phyloP scores from a whole-genome alignment of 768 basidiomycete species.

The Lentinula lateritia region DNA sequence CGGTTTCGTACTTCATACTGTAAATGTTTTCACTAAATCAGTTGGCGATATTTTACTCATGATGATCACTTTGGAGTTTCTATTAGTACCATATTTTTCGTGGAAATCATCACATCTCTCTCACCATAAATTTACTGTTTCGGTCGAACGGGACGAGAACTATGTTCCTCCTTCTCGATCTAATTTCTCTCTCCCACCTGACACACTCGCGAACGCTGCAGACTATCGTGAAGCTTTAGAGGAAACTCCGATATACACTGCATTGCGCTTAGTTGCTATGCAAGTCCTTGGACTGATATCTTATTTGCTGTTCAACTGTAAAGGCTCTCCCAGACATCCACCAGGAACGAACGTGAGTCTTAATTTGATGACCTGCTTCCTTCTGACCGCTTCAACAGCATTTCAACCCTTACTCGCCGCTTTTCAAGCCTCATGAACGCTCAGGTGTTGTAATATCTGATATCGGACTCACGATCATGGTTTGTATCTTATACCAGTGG shows the following conservation, averaged over 20 bases:
- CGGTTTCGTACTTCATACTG: constrained; percentile 44
- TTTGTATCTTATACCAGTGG: constrained; percentile 30
- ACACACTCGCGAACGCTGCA: constrained; percentile 24
- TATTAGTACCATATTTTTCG: constrained; percentile 59
- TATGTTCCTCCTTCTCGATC: constrained; percentile 53
- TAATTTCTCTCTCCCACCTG: constrained; percentile 37
- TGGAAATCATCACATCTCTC: constrained; percentile 37
- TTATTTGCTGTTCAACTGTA: constrained; percentile 42
- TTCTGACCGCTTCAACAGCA: constrained; percentile 38
- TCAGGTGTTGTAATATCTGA: constrained; percentile 42
- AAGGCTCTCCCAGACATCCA: constrained; percentile 43
- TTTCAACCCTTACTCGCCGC: constrained; percentile 40
- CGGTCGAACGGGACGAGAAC: constrained; percentile 78
- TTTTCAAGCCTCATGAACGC: constrained; percentile 49
- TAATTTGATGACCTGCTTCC: too few species aligned
- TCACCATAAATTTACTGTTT: constrained; percentile 51
- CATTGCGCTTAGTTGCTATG: constrained; percentile 44
- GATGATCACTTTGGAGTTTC: constrained; percentile 34
- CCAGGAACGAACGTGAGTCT: constrained; percentile 21
- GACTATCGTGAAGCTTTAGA: constrained; percentile 50
- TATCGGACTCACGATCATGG: constrained; percentile 40
- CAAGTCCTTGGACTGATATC: constrained; percentile 47
- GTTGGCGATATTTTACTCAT: too few species aligned
- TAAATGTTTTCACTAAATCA: too few species aligned
- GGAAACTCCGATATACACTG: constrained; percentile 46